Evolutionary conservation across 208 protist genomes (phyloP).

Genomic region (Phytomonas sp.): DNA sequence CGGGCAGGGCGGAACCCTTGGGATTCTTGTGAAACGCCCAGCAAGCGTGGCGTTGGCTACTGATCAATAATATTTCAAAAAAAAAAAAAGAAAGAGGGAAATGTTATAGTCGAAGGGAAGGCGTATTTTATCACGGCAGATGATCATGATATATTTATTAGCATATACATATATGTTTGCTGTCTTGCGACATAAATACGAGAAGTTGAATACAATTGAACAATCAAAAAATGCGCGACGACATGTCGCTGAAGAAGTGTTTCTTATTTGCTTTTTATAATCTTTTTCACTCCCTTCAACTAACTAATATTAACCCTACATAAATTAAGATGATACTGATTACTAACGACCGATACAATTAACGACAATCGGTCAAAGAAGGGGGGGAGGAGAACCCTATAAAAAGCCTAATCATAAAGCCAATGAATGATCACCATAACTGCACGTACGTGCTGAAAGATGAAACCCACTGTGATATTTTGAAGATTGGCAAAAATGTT

Average conservation of each 20-base stretch:
- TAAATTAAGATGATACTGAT: neutral
- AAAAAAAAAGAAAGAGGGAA: neutral
- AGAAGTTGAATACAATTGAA: neutral
- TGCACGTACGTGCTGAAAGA: conserved; percentile 30
- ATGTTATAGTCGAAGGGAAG: neutral
- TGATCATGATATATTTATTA: neutral
- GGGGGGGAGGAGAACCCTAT: neutral
- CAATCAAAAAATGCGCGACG: neutral
- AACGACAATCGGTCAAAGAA: neutral
- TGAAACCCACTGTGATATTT: conserved; percentile 12
- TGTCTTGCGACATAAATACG: neutral
- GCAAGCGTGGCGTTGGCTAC: neutral
- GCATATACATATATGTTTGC: neutral
- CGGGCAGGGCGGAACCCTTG: conserved; percentile 31
- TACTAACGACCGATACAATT: neutral
- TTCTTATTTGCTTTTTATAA: neutral
- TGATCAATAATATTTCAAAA: neutral
- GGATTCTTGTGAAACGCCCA: conserved; percentile 59
- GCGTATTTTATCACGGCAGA: neutral
- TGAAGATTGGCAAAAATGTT: conserved; percentile 61
- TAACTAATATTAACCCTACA: neutral
- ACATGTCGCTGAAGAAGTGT: neutral
- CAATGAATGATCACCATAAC: neutral
- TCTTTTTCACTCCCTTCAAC: neutral
- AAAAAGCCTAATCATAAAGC: neutral